Base-by-base conservation (phyloP, 2,329 filamentous ascomycete species). In the Knufia fluminis region DNA sequence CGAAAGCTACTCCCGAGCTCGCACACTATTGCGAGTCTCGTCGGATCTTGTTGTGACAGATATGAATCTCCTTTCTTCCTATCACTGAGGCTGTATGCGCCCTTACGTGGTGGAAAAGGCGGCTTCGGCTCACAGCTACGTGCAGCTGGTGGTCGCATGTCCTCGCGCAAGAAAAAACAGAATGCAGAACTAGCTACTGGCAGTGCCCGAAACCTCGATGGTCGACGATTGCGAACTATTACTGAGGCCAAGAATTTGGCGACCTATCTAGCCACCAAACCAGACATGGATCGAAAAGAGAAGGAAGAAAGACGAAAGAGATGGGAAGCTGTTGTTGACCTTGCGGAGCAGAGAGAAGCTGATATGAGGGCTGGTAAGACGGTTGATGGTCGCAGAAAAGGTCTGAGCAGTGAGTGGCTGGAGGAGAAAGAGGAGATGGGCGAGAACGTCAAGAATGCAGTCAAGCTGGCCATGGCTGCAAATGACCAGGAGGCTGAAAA, bases 71-170 rank as follows among this genome's bases (percentile, higher is more conserved):
- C 33, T 8, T 20, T n/a, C 28, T 83, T 97, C 57, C 75, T 98
- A 14, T 83, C 89, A 0, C 77, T 98, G 3, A 86, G 89, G 48
- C 79, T 98, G 24, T 83, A 82, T 4, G 74, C 83, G 1, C 85
- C 85, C 4, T 71, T 96, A 33, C 86, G 84, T 59, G 92, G 94
- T 71, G 94, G 94, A 64, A 98, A 98, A 65, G 92, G 92, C 67
- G 92, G 92, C 62, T 98, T 98, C 65, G 92, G 92, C 48, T 97
- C 91, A 1, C 94, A 98, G 67, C 81, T 98, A 32, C 87, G 94
- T 63, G 92, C 94, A 0, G 92, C 92, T 2, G 92, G 94, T 63
- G 92, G 94, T 35, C 91, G 94, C 71, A 98, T 98, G 92, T 94
- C 89, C 2, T 91, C 86, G n/a, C 80, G 82, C 59, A 94, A 94